Base-by-base conservation (phyloP, 129 eudicot genomes). In the Centrapalus pauciflorus region DNA sequence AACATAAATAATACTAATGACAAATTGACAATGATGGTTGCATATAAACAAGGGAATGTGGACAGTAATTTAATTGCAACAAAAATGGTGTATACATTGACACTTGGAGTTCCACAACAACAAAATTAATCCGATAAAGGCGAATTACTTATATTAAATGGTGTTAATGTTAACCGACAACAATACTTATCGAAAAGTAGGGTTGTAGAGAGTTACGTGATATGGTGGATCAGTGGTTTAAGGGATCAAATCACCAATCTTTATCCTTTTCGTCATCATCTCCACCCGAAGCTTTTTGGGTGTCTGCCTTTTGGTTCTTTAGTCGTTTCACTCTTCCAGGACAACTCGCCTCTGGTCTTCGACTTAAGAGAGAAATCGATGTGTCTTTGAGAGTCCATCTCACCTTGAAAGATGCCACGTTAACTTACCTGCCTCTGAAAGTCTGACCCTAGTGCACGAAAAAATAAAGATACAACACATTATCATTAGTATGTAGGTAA, bases 391-490 rank as follows among this genome's bases (percentile, higher is more conserved):
- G 82, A 78, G 75, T 78, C 82, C 17, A 78, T 70, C 78, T 72
- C 52, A 72, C 82, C 78, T 72, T 65, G 71, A 78, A 78, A 1
- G 82, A 78, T 4, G 82, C 55, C 3, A 78, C 75, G 16, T 78
- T 72, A 17, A 78, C 82, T n/a, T n/a, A 78, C 82, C 50, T 78
- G 82, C 78, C 82, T 78, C 17, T n/a, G n/a, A n/a, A n/a, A n/a
- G n/a, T n/a, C 82, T 78, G 23, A 78, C 82, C 75, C 82, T 77
- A 54, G 9, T 27, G 49, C 3, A 29, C 5, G 5, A 57, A 29
- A 9, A 30, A 27, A 27, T 57, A 14, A 29, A 57, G 38, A 19
- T 55, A 55, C 3, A 7, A 11, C 2, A 55, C 7, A 20, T 0
- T 5, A 13, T 6, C 29, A 0, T 2, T 20, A 4, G 26, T 5